Evolutionary conservation across 176 grass and related monocot species (phyloP).

Genomic region (Areca catechu): DNA sequence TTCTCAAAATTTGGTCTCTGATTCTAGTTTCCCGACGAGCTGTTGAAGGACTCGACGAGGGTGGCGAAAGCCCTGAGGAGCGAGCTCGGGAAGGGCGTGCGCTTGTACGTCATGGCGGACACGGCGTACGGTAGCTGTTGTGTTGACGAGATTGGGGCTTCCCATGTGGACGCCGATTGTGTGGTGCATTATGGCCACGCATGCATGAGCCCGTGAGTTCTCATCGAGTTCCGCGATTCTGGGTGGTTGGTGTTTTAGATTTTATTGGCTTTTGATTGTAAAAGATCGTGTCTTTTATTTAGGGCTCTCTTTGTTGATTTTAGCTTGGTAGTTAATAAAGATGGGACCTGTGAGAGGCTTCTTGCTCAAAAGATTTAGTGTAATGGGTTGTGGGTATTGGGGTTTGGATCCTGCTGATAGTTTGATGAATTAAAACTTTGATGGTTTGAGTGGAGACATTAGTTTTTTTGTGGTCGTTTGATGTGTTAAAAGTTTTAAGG

Average conservation of each 20-base stretch:
- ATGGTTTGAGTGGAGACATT: too few species aligned
- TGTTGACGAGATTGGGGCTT: conserved; percentile 87
- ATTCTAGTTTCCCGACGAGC: conserved; percentile 66
- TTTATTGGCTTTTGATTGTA: too few species aligned
- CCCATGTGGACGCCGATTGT: conserved; percentile 69
- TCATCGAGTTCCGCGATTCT: neutral
- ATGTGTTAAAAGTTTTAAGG: too few species aligned
- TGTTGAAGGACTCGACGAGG: conserved; percentile 52
- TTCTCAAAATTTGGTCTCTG: conserved; percentile 1
- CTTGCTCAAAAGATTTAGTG: too few species aligned
- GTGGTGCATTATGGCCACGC: conserved; percentile 89
- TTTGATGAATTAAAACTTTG: too few species aligned
- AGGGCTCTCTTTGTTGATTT: neutral
- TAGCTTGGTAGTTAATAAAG: neutral
- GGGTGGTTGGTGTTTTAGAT: too few species aligned
- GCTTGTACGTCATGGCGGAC: conserved; percentile 86
- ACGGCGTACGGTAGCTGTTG: conserved; percentile 88
- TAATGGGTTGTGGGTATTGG: too few species aligned
- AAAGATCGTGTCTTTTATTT: too few species aligned
- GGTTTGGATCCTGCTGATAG: too few species aligned
- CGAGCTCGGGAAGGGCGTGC: conserved; percentile 17
- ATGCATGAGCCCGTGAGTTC: conserved; percentile 89
- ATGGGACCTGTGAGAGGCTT: neutral
- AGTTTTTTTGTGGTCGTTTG: too few species aligned
- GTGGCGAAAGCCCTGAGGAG: conserved; percentile 6